A percentile compares a stretch with the other conserved stretches of the same genome.
These are phyloP conservation scores for Candida chilensis DNA, from an alignment of 805 yeast species.

Conservation along the genomic window DNA sequence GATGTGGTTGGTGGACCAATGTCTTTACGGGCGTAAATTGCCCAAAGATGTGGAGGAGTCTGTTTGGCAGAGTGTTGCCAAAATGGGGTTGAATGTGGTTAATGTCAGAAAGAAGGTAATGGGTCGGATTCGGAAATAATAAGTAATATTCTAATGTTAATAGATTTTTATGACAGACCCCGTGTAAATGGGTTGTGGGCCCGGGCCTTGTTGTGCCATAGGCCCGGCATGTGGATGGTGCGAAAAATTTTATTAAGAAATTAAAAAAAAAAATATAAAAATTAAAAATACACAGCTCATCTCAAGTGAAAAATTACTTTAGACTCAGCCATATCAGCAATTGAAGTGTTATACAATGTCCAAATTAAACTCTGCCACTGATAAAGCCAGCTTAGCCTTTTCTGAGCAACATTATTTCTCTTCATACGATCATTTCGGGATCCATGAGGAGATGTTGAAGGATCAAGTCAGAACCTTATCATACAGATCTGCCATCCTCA, in stretches of 20 bases:
- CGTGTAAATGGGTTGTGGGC: no score
- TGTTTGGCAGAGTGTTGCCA: conserved; percentile 75
- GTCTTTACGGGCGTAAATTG: conserved; percentile 85
- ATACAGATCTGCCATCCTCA: conserved; percentile 86
- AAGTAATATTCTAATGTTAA: no score
- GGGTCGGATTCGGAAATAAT: no score
- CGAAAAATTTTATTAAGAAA: no score
- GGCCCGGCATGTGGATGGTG: no score
- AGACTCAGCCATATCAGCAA: no score
- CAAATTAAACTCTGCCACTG: conserved; percentile 48
- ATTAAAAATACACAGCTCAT: no score
- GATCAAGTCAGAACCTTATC: conserved; percentile 88
- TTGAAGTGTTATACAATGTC: no score
- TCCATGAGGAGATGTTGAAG: conserved; percentile 98
- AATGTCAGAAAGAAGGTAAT: conserved; percentile 23
- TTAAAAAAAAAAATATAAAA: no score
- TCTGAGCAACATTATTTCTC: conserved; percentile 90
- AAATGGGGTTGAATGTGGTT: conserved; percentile 28
- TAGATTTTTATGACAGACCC: no score
- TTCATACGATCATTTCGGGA: conserved; percentile 94
- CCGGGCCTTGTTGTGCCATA: no score
- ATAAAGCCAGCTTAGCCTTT: conserved; percentile 52
- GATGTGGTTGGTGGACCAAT: conserved; percentile 96
- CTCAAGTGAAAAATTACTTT: no score
- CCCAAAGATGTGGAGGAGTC: conserved; percentile 60